Conservation (phyloP, 768 basidiomycete species). For the Pisolithus orientalis region DNA sequence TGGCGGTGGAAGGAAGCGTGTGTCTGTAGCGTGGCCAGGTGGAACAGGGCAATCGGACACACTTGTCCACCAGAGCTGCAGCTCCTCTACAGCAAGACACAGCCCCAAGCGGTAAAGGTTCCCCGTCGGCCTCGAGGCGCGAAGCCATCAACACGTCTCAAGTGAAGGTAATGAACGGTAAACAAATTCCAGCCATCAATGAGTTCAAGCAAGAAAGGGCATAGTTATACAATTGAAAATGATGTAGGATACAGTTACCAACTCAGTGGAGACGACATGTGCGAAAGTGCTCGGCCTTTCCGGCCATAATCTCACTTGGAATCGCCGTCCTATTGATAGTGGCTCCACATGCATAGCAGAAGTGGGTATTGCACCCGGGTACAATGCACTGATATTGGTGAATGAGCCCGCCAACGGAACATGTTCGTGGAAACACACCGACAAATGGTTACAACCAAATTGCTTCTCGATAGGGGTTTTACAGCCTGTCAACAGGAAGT, state of each 20-base stretch:
- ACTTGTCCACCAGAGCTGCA: neutral
- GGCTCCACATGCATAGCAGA: conserved; percentile 46
- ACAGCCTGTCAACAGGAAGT: conserved; percentile 28
- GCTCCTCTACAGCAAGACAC: neutral
- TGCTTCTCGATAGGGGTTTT: conserved; percentile 46
- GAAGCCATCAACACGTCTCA: neutral
- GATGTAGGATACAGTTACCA: neutral
- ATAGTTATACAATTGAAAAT: neutral
- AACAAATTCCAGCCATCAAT: too few relatives aligned
- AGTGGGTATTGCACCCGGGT: conserved; percentile 53
- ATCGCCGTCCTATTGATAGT: conserved; percentile 37
- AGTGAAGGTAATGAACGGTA: neutral
- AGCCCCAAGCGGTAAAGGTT: neutral
- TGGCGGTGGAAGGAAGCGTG: neutral
- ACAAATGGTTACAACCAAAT: conserved; percentile 54
- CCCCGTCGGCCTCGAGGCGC: neutral
- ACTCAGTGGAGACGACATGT: conserved; percentile 22
- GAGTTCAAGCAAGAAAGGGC: too few relatives aligned
- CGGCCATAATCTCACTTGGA: conserved; percentile 25
- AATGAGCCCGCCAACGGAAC: neutral
- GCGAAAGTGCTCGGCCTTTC: conserved; percentile 28
- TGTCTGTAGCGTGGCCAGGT: neutral
- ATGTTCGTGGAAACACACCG: conserved; percentile 29
- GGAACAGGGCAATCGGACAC: neutral
- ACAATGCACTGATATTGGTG: conserved; percentile 38